A percentile compares a stretch with the other conserved stretches of the same genome.
Evolutionary conservation across 148 eudicot genomes (phyloP).

Genomic region (Vaccinium corymbosum): DNA sequence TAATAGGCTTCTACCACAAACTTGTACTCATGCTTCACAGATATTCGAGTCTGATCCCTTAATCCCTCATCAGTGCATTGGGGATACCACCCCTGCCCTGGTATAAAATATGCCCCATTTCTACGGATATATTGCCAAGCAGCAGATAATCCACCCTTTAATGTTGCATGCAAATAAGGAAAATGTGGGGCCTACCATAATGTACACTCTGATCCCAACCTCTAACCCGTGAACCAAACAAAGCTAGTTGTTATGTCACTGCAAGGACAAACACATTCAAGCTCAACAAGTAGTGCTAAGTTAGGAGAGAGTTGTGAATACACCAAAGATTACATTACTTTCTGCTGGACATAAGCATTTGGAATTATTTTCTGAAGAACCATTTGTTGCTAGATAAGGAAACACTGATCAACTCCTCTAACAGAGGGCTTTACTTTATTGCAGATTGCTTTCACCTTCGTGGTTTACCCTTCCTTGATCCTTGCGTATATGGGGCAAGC

Average conservation of each 20-base stretch:
- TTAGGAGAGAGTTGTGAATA: neutral
- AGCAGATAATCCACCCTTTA: neutral
- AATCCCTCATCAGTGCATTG: neutral
- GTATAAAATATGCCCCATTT: neutral
- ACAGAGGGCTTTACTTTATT: constrained; percentile 9
- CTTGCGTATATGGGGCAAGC: constrained; percentile 86
- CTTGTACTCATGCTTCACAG: neutral
- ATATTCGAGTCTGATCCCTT: neutral
- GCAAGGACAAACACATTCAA: neutral
- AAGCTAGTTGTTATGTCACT: neutral
- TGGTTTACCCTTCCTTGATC: constrained; percentile 71
- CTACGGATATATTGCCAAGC: neutral
- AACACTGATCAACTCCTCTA: constrained; percentile 8
- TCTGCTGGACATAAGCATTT: neutral
- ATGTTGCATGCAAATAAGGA: constrained; percentile 1
- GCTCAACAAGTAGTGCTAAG: neutral
- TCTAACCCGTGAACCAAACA: neutral
- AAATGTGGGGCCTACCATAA: neutral
- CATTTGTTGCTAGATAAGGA: neutral
- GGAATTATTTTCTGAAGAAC: neutral
- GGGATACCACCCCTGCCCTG: neutral
- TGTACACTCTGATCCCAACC: neutral
- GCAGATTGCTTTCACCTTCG: constrained; percentile 68
- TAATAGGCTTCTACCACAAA: neutral
- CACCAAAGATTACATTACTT: neutral